A percentile compares a stretch with the other conserved stretches of the same genome.
Evolutionary conservation across 2,329 filamentous ascomycete genomes (phyloP).

Genomic region (Colletotrichum sp.): DNA sequence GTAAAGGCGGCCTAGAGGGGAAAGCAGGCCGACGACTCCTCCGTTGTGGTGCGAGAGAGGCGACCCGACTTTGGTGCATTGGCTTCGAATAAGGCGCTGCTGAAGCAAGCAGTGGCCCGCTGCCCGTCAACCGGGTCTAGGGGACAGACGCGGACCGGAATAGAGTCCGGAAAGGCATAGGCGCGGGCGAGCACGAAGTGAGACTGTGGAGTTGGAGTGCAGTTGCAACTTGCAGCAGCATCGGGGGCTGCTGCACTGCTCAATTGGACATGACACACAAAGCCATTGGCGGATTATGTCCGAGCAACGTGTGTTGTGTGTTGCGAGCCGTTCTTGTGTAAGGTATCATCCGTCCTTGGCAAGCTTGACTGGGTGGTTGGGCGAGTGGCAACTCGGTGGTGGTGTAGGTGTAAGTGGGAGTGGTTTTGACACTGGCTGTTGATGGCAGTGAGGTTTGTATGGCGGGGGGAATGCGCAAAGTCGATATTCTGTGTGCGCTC

Average conservation of each 20-base stretch:
- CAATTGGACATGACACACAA: neutral
- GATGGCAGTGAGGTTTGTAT: neutral
- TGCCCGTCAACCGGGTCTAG: slow-evolving; percentile 9
- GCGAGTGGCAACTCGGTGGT: neutral
- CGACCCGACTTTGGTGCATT: neutral
- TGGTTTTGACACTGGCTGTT: neutral
- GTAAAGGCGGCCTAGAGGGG: neutral
- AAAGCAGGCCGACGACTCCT: neutral
- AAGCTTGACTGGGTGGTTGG: neutral
- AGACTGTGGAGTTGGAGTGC: neutral
- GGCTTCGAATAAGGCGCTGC: neutral
- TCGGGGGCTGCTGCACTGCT: neutral
- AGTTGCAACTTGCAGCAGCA: neutral
- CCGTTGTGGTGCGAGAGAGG: neutral
- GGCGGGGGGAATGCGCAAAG: neutral
- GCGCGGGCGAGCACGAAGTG: neutral
- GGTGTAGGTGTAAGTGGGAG: neutral
- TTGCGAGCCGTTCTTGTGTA: neutral
- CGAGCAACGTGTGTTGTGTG: neutral
- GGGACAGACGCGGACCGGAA: neutral
- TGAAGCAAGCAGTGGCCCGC: neutral
- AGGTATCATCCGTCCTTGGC: neutral
- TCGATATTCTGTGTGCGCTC: neutral
- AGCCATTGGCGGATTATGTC: neutral
- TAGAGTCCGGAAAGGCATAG: neutral